Percentiles rank a stretch among this genome's conserved stretches.
Conservation (phyloP, 129 eudicot species). For the Tanacetum coccineum region DNA sequence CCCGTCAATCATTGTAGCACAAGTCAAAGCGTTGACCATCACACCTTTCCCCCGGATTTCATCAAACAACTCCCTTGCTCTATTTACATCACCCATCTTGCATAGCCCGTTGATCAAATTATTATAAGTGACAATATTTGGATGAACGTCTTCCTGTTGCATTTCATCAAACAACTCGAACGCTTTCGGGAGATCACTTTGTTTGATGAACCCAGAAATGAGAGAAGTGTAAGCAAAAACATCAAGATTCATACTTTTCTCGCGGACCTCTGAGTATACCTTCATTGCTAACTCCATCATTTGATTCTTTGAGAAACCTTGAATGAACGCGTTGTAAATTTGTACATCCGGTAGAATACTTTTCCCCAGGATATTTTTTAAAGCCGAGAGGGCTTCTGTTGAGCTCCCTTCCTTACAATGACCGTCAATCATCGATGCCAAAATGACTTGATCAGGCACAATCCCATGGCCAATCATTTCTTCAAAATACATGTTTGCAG, state of each 20-base stretch:
- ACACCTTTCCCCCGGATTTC: slow-evolving; percentile 28
- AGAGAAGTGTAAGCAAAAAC: slow-evolving; percentile 35
- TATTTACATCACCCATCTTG: slow-evolving; percentile 32
- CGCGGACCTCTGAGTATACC: slow-evolving; percentile 12
- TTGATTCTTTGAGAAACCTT: slow-evolving; percentile 31
- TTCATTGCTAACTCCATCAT: slow-evolving; percentile 30
- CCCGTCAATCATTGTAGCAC: slow-evolving; percentile 36
- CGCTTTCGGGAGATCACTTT: slow-evolving; percentile 23
- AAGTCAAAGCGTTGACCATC: slow-evolving; percentile 25
- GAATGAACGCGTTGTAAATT: slow-evolving; percentile 32
- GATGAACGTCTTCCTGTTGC: slow-evolving; percentile 26
- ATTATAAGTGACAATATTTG: slow-evolving; percentile 36
- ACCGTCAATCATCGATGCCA: slow-evolving; percentile 33
- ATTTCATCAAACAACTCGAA: slow-evolving; percentile 30
- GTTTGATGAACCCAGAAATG: slow-evolving; percentile 33
- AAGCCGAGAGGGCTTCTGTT: slow-evolving; percentile 19
- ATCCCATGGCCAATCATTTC: slow-evolving; percentile 40
- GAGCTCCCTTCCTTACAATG: slow-evolving; percentile 34
- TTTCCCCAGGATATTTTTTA: slow-evolving; percentile 27
- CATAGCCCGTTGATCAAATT: slow-evolving; percentile 33
- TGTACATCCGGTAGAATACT: slow-evolving; percentile 28
- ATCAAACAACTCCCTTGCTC: slow-evolving; percentile 34
- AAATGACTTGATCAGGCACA: slow-evolving; percentile 39
- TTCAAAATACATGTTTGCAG: slow-evolving; percentile 24
- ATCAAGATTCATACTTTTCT: slow-evolving; percentile 31